These are phyloP conservation scores for Leishmania mexicana DNA, from an alignment of 208 protist genomes.

Conservation along the genomic window DNA sequence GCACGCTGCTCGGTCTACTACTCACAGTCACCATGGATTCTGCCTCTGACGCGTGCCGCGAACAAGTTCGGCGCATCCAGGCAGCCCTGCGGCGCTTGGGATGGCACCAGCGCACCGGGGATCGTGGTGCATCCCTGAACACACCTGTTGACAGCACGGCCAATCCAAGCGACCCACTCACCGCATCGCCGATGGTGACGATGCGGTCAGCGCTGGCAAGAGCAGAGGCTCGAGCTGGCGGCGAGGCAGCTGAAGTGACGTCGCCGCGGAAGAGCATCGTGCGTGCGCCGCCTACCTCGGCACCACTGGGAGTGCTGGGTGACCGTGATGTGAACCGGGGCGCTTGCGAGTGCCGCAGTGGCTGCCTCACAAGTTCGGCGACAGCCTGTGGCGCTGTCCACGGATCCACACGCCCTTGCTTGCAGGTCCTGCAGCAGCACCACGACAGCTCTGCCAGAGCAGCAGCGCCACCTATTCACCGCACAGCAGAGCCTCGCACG, in stretches of 20 bases:
- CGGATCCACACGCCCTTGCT: neutral
- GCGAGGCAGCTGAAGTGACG: neutral
- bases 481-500: neutral
- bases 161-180: neutral
- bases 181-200: neutral
- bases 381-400: neutral
- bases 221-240: neutral
- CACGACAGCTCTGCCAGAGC: no score
- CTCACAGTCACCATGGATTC: neutral
- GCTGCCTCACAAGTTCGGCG: neutral
- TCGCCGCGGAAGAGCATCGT: neutral
- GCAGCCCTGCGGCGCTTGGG: constrained; percentile 5
- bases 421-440: neutral
- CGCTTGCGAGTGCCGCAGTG: neutral
- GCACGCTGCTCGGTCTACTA: neutral
- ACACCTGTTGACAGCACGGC: neutral
- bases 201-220: neutral
- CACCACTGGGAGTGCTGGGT: neutral
- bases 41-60: neutral
- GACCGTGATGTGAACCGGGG: neutral
- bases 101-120: neutral
- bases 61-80: constrained; percentile 23
- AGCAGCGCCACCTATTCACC: neutral
- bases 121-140: neutral
- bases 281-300: neutral